Evolutionary conservation across 495 filamentous ascomycete genomes (phyloP), one percentile per base, ranked within the genome.

Genomic region (Tuber microsphaerosporum): DNA sequence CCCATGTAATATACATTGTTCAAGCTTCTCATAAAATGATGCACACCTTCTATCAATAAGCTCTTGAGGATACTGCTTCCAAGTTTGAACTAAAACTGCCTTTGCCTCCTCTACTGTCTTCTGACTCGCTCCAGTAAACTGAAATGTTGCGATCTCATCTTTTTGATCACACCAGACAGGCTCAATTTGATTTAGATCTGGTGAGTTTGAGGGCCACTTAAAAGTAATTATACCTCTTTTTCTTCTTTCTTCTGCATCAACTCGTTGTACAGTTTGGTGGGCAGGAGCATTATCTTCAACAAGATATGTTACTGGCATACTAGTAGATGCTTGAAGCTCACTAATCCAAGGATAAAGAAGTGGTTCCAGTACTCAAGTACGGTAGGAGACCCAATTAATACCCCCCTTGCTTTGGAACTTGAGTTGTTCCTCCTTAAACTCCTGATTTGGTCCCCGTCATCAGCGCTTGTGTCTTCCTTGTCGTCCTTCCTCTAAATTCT

Each of bases 61-160:
- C 26, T 31, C n/a, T 26, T 74, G 20, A 4, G 72, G 37, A 37
- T 9, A 41, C 8, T 19, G 31, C 19, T 34, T n/a, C 72, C 45
- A 74, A 1, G 9, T 70, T 20, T 6, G 12, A 2, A 74, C 19
- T 1, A 74, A 12, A 1, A 22, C 17, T 2, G 26, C 26, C 17
- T 74, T 74, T n/a, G 72, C 72, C 16, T 41, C 10, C 2, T 74
- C 72, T 1, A 74, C 34, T 1, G 45, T 71, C 14, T 26, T 51
- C 43, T 71, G 51, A 69, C 72, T 74, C 9, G 34, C 51, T 12
- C 72, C 56, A 2, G n/a, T 71, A 74, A 74, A 74, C 42, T 74
- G 72, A 3, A 14, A 69, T 9, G 17, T 71, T 22, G 45, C 19
- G 7, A 74, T 69, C 7, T 70, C 2, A 41, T 74, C 45, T 26